These are phyloP conservation scores for Jaltomata sinuosa DNA, from an alignment of 257 asterid species.

Conservation along the genomic window DNA sequence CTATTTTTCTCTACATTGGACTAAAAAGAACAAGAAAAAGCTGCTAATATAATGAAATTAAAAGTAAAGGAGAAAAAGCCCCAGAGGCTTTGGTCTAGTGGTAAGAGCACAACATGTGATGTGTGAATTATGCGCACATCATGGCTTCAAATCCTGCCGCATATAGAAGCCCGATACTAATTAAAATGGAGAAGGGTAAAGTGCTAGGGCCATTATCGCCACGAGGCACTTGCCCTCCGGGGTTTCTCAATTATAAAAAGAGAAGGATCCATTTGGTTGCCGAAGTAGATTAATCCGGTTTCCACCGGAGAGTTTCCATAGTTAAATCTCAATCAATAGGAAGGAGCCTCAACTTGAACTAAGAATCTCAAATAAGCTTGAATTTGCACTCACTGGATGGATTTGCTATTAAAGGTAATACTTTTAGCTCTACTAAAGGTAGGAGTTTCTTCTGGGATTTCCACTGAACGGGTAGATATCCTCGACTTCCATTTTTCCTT, in stretches of 20 bases:
- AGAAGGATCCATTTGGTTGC: neutral
- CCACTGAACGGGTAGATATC: neutral
- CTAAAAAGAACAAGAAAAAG: neutral
- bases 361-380: neutral
- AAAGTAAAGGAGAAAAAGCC: neutral
- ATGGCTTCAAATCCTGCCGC: neutral
- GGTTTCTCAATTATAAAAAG: neutral
- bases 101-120: neutral
- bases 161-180: neutral
- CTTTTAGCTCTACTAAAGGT: neutral
- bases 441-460: neutral
- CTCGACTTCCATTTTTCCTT: neutral
- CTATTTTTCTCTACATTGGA: neutral
- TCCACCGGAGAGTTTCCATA: neutral
- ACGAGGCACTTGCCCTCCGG: neutral
- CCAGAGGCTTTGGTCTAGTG: neutral
- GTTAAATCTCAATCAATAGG: neutral
- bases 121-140: neutral
- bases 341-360: neutral
- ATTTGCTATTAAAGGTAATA: neutral
- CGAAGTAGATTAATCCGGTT: neutral
- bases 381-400: neutral
- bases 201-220: neutral
- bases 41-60: neutral
- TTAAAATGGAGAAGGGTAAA: neutral